Evolutionary conservation across 2,329 filamentous ascomycete genomes (phyloP).

Genomic region (Ceratocystis cubensis): DNA sequence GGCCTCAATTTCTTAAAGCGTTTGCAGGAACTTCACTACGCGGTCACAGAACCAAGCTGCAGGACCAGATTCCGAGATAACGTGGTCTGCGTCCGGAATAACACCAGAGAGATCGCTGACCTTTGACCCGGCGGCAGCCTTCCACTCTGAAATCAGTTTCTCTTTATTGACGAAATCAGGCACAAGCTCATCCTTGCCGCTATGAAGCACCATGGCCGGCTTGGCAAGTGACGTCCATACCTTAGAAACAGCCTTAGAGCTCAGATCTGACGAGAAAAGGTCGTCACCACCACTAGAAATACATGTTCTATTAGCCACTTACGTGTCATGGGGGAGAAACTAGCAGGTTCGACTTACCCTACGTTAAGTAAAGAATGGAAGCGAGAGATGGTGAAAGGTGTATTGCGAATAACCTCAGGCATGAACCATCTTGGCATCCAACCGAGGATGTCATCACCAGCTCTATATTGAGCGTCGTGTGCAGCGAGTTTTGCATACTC

Average conservation of each 20-base stretch:
- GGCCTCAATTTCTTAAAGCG: conserved; percentile 19
- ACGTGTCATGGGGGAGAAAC: background rate
- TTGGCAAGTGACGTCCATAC: conserved; percentile 54
- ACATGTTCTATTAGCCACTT: background rate
- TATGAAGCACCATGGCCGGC: conserved; percentile 53
- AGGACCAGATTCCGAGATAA: conserved; percentile 35
- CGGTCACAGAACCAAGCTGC: conserved; percentile 39
- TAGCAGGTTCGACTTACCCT: conserved; percentile 33
- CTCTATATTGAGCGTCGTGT: conserved; percentile 30
- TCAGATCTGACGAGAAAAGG: conserved; percentile 70
- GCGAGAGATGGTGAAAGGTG: conserved; percentile 41
- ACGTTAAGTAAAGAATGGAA: conserved; percentile 38
- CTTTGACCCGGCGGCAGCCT: conserved; percentile 33
- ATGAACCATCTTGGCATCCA: conserved; percentile 40
- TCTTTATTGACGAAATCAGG: conserved; percentile 45
- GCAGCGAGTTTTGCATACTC: conserved; percentile 32
- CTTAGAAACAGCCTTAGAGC: conserved; percentile 38
- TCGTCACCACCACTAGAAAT: conserved; percentile 58
- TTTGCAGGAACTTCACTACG: conserved; percentile 36
- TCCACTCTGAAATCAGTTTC: conserved; percentile 46
- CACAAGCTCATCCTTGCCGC: conserved; percentile 54
- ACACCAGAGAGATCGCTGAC: conserved; percentile 40
- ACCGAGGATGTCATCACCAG: conserved; percentile 42
- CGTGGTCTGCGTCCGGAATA: conserved; percentile 42
- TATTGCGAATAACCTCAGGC: conserved; percentile 29